phyloP scores from a whole-genome alignment of 2,329 filamentous ascomycete species.

The Xylariaceae sp. region DNA sequence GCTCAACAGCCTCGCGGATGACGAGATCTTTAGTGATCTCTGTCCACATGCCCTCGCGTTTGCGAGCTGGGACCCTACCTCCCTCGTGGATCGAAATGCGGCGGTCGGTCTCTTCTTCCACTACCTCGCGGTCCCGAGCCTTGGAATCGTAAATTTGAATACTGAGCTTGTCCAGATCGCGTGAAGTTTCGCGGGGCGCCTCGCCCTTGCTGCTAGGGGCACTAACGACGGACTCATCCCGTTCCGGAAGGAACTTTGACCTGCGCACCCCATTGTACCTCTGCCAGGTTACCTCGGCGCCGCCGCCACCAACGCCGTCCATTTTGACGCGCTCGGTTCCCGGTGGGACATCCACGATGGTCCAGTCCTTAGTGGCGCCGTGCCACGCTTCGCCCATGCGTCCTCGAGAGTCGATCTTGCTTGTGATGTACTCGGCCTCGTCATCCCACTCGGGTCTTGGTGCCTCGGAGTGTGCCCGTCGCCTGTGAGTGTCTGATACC shows the following conservation, averaged over 20 bases:
- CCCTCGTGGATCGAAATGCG: slow-evolving; percentile 38
- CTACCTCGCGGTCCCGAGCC: slow-evolving; percentile 41
- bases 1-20: slow-evolving; percentile 78
- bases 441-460: slow-evolving; percentile 55
- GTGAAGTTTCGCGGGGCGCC: slow-evolving; percentile 20
- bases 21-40: slow-evolving; percentile 95
- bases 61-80: slow-evolving; percentile 34
- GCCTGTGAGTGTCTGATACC: slow-evolving; percentile 40
- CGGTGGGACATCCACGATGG: slow-evolving; percentile 78
- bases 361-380: slow-evolving; percentile 73
- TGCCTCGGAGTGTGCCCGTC: slow-evolving; percentile 50
- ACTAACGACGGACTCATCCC: slow-evolving; percentile 43
- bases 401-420: slow-evolving; percentile 55
- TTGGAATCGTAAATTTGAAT: slow-evolving; percentile 42
- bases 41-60: slow-evolving; percentile 77
- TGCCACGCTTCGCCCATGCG: slow-evolving; percentile 70
- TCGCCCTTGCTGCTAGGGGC: slow-evolving; percentile 30
- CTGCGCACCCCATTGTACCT: slow-evolving; percentile 74
- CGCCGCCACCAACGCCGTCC: slow-evolving; percentile 73
- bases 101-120: slow-evolving; percentile 54
- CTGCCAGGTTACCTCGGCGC: slow-evolving; percentile 73
- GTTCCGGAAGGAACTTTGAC: slow-evolving; percentile 68
- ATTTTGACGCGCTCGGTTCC: slow-evolving; percentile 78
- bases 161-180: slow-evolving; percentile 34
- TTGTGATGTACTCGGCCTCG: slow-evolving; percentile 60